Base-by-base conservation (phyloP, 1,139 yeast species). In the Candida dubliniensis region DNA sequence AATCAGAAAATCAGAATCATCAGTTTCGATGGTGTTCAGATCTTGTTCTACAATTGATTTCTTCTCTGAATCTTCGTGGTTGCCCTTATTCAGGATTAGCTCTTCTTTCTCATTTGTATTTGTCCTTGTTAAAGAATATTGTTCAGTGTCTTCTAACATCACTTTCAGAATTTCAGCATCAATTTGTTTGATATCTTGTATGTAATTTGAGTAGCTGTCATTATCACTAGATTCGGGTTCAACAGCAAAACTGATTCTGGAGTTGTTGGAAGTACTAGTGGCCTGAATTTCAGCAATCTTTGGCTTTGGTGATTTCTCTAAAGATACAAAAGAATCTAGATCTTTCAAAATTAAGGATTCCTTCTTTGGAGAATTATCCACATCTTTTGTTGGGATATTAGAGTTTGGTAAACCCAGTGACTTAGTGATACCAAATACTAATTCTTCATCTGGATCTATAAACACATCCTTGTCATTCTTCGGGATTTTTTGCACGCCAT, bases 161-260 rank as follows among this genome's bases (percentile, higher is more conserved):
- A 56, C 50, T 33, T 47, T 50, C 52, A 48, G 53, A 2, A 57
- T 43, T 25, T 53, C 58, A 7, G 47, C 50, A 35, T 54, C 52
- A 12, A 57, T 53, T 11, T 48, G 48, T 32, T 52, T 47, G 38
- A 58, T 56, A 41, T 58, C 62, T 18, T 50, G 46, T 27, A 60
- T 52, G 33, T 56, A 57, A 15, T 53, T 55, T 0, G 59, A 46
- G 41, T 54, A 36, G 27, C 31, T 30, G 34, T 35, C 36, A 4
- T 35, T 36, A 24, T 40, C 34, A 30, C 40, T 50, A 12, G 43
- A 30, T 26, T 42, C 51, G 12, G 43, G 26, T 26, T 23, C 40
- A 10, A 32, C 40, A 31, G 42, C 46, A 24, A 39, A 29, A 15
- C 43, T 45, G 14, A 25, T 14, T 11, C 46, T 32, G 1, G 46